These are phyloP conservation scores for Gossypium gossypioides DNA, from an alignment of 441 rosid species.

Conservation along the genomic window DNA sequence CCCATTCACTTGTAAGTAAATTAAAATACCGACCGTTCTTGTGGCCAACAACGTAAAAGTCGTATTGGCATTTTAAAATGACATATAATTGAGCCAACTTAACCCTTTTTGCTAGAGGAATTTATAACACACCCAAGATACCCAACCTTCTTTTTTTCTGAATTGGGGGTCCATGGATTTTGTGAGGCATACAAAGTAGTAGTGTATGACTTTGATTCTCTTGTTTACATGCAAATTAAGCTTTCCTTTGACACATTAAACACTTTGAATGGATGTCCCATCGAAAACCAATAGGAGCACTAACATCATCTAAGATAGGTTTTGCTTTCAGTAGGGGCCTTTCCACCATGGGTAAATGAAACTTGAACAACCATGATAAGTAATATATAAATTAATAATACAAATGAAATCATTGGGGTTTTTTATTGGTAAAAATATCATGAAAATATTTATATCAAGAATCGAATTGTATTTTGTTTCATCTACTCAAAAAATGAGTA, in stretches of 20 bases:
- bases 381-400: neutral
- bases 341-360: neutral
- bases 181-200: neutral
- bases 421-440: too few species aligned
- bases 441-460: too few species aligned
- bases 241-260: neutral
- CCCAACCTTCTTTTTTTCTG: neutral
- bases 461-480: too few species aligned
- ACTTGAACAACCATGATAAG: conserved; percentile 11
- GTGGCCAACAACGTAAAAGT: too few species aligned
- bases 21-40: too few species aligned
- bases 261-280: neutral
- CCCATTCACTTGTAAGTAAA: too few species aligned
- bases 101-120: too few species aligned
- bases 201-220: too few species aligned
- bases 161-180: neutral
- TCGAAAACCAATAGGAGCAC: conserved; percentile 3
- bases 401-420: neutral
- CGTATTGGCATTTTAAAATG: too few species aligned
- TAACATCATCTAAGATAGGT: neutral
- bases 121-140: neutral
- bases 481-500: too few species aligned
- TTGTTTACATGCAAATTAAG: neutral
- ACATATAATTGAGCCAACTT: too few species aligned
- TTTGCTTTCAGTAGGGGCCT: neutral